Evolutionary conservation across 2,329 filamentous ascomycete genomes (phyloP), one percentile per base, ranked within the genome.

Genomic region (Fulvia fulva): DNA sequence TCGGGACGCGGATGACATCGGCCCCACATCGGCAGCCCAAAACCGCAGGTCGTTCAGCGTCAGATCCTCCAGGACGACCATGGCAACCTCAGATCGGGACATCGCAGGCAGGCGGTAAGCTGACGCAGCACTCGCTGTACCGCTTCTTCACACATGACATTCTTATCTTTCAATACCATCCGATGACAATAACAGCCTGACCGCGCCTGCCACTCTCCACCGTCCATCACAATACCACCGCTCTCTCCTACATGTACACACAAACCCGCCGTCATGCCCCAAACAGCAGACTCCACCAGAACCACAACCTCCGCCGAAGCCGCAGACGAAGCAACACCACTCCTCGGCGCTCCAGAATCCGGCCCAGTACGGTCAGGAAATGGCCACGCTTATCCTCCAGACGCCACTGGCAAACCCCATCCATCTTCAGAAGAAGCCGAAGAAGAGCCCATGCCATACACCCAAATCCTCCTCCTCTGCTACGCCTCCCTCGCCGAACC

Each of bases 401-500:
- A 58, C 45, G 46, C 44, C 50, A 53, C 58, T 45, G 52, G 34
- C 43, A 11, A 59, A 34, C 26, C 53, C 22, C 54, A 58, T 8
- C 53, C 47, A 25, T 45, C 51, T 12, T 19, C 16, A 5, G n/a
- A 23, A 8, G 47, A 59, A 37, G 37, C 51, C 32, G 56, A 65
- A 22, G 62, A 79, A 65, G 80, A 76, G 57, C 80, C 82, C 1
- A 70, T 89, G 14, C 82, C 85, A n/a, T 78, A 76, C 61, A 54
- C 70, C n/a, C 90, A 93, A 71, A 85, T 94, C 53, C 72, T 87
- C 30, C 73, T 89, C 11, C 83, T 94, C 12, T 93, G 89, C 77
- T 89, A 86, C 70, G 85, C 86, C 1, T 84, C 89, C 5, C 81
- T 89, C 25, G 78, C 90, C 46, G 90, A 93, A 68, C 89, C 90